These are phyloP conservation scores for Chloranthus sessilifolius DNA, from an alignment of 164 flowering plant species.

Conservation along the genomic window DNA sequence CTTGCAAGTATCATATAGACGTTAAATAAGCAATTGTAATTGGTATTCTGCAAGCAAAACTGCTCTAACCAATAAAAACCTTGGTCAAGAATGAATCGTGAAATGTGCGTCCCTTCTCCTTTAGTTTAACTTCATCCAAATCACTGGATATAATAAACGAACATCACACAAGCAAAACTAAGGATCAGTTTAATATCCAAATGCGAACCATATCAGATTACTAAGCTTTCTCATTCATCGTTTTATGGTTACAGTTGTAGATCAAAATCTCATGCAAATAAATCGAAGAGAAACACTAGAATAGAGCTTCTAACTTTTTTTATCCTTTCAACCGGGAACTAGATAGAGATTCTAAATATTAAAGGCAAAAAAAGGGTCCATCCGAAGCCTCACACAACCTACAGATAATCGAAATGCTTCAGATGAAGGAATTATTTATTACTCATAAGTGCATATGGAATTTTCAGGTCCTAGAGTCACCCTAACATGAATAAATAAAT, in stretches of 20 bases:
- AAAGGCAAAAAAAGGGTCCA: not conserved
- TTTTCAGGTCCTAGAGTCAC: not conserved
- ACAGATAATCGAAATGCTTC: no score
- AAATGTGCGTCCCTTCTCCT: conserved; percentile 88
- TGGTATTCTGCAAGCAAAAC: not conserved
- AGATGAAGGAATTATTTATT: not conserved
- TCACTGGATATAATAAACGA: conserved; percentile 43
- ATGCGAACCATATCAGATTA: no score
- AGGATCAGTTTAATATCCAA: not conserved
- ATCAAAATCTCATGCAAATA: no score
- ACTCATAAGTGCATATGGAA: not conserved
- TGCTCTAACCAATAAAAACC: conserved; percentile 32
- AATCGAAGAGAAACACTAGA: no score
- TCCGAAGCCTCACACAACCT: not conserved
- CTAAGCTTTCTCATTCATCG: no score
- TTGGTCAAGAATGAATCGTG: conserved; percentile 88
- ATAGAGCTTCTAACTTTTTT: no score
- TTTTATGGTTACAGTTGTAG: no score
- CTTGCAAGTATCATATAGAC: not conserved
- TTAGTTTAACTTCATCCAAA: conserved; percentile 78
- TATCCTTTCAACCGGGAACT: no score
- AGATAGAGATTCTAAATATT: no score
- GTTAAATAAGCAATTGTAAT: not conserved
- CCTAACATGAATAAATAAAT: no score
- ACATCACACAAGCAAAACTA: conserved; percentile 5